Conservation (phyloP, 2,329 filamentous ascomycete genomes). For the Harringtonia lauricola region DNA sequence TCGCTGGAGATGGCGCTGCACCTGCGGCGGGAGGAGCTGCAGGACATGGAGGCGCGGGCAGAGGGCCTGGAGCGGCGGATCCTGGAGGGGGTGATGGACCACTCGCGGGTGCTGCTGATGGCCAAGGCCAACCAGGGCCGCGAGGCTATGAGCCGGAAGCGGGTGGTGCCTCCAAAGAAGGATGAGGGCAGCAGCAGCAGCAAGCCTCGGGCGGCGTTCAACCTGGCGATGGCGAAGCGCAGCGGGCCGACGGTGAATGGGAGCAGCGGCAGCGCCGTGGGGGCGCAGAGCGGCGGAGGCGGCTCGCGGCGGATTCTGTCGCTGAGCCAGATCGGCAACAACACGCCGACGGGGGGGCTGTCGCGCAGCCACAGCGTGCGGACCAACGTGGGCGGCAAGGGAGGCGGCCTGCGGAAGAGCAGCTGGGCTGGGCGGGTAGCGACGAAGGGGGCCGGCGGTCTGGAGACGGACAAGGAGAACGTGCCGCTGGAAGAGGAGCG, state of each 20-base stretch:
- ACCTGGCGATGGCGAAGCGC: conserved; percentile 42
- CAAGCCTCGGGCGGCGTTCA: conserved; percentile 29
- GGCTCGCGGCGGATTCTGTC: conserved; percentile 75
- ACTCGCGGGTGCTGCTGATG: conserved; percentile 84
- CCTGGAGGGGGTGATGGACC: conserved; percentile 89
- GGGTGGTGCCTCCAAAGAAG: conserved; percentile 33
- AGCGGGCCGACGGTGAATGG: conserved; percentile 31
- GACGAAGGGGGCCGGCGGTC: conserved; percentile 37
- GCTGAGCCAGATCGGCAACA: conserved; percentile 79
- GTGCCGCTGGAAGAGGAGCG: conserved; percentile 44
- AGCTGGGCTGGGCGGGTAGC: conserved; percentile 51
- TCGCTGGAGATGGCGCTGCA: conserved; percentile 83
- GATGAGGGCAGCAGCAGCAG: conserved; percentile 9
- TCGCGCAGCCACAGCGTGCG: conserved; percentile 72
- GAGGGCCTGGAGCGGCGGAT: conserved; percentile 86
- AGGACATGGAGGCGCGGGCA: conserved; percentile 80
- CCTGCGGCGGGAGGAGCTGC: conserved; percentile 81
- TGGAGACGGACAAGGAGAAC: conserved; percentile 35
- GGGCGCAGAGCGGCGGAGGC: conserved; percentile 19
- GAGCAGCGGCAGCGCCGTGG: conserved; percentile 20
- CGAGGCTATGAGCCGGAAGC: conserved; percentile 49
- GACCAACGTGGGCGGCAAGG: conserved; percentile 38
- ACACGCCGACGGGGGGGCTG: conserved; percentile 52
- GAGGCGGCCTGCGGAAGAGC: conserved; percentile 55
- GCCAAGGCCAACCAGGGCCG: conserved; percentile 45